Base-by-base conservation (phyloP, 164 flowering plant species). In the Chimonanthus salicifolius region DNA sequence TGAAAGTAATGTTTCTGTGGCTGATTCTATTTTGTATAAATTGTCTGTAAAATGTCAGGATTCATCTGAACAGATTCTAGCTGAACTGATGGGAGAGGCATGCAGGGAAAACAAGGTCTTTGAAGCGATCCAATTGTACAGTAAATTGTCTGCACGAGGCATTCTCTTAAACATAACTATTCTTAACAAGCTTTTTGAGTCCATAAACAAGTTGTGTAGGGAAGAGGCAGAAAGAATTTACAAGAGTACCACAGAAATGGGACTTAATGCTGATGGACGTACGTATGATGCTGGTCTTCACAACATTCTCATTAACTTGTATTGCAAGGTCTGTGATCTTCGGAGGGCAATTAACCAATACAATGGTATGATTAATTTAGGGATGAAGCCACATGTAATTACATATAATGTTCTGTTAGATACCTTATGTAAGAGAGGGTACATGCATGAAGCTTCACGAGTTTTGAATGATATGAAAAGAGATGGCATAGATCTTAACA, bases 311-410 rank as follows among this genome's bases (percentile, higher is more conserved):
- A 49, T 49, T 9, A 49, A 43, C 16, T 49, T 49, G 8, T 49
- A 48, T 49, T 69, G 71, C 15, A 50, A 69, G 71, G 58, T 21
- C 1, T 58, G 58, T 49, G 33, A 69, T 69, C 58, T 69, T 69
- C n/a, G 58, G 3, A 21, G 6, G 44, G 71, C 71, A 69, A 49
- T 50, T 69, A 33, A 69, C 43, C 71, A 69, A 49, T 69, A 69
- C 58, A 49, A 69, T 49, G 18, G 54, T 18, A 69, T 69, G 71
- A 65, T 65, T 65, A 10, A 44, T 65, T 33, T 65, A 47, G 20
- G 44, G 16, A 65, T 44, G 33, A 65, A 65, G 46, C 68, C 68
- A 10, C 33, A 44, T 10, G 47, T 47, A 21, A 10, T 65, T 43
- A 65, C 68, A 5, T 65, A 45, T 18, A 13, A 63, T 63, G 20